Evolutionary conservation across 768 basidiomycete species (phyloP).

Genomic region (Leccinum sublutescens): DNA sequence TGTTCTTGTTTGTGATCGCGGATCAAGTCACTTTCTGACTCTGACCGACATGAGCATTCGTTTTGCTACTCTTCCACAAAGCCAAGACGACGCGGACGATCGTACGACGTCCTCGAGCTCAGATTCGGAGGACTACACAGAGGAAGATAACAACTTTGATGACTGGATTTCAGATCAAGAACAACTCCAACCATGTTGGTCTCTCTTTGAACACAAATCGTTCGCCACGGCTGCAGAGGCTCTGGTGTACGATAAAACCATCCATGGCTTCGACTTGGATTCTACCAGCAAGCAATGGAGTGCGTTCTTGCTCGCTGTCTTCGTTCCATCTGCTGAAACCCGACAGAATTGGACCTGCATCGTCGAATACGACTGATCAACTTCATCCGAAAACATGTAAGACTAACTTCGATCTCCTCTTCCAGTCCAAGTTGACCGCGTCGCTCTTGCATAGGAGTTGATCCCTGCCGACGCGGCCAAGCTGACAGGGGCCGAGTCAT

Average conservation of each 20-base stretch:
- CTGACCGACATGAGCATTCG: slow-evolving; percentile 30
- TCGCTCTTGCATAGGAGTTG: slow-evolving; percentile 46
- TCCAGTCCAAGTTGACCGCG: not conserved
- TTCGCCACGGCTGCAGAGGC: slow-evolving; percentile 61
- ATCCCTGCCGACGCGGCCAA: slow-evolving; percentile 41
- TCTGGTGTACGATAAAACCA: slow-evolving; percentile 56
- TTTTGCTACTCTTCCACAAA: slow-evolving; percentile 16
- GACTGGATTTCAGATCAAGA: slow-evolving; percentile 78
- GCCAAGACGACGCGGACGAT: slow-evolving; percentile 12
- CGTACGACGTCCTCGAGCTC: slow-evolving; percentile 19
- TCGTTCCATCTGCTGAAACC: not conserved
- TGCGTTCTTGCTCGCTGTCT: slow-evolving; percentile 33
- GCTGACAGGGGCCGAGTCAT: slow-evolving; percentile 55
- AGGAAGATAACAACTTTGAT: slow-evolving; percentile 67
- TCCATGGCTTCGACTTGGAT: slow-evolving; percentile 63
- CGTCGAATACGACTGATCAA: slow-evolving; percentile 82
- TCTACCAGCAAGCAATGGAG: slow-evolving; percentile 50
- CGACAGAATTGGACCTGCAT: slow-evolving; percentile 72
- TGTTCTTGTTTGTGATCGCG: not conserved
- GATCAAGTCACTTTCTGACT: not conserved
- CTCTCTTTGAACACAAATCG: slow-evolving; percentile 69
- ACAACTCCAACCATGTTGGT: slow-evolving; percentile 52
- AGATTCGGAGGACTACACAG: slow-evolving; percentile 25
- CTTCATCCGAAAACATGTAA: slow-evolving; percentile 76
- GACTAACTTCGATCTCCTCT: not conserved